These are phyloP conservation scores for Ailanthus altissimus DNA, from an alignment of 345 rosid species.

Conservation along the genomic window DNA sequence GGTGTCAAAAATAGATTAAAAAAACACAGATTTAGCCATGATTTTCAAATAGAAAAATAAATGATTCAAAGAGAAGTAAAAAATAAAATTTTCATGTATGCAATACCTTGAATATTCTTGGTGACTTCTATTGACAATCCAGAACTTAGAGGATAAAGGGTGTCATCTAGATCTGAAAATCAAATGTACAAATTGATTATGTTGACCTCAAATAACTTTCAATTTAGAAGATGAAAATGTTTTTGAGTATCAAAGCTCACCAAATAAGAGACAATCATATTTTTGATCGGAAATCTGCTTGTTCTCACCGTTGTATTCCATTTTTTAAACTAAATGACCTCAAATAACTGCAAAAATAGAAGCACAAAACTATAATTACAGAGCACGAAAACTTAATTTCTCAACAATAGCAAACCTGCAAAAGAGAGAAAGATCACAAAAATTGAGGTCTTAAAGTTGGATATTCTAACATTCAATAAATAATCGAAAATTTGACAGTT, in stretches of 20 bases:
- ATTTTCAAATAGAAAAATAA: constrained; percentile 13
- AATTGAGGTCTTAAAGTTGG: background rate
- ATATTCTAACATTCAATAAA: background rate
- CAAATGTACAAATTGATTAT: background rate
- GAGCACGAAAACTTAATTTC: background rate
- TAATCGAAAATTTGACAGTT: background rate
- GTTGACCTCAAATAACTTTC: background rate
- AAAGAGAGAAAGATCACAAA: background rate
- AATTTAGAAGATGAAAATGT: background rate
- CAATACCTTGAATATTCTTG: constrained; percentile 74
- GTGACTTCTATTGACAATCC: constrained; percentile 59
- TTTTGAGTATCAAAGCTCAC: constrained; percentile 27
- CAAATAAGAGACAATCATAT: constrained; percentile 59
- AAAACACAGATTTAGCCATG: background rate
- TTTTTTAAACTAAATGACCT: constrained; percentile 19
- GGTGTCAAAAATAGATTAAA: background rate
- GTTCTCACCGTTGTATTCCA: constrained; percentile 41
- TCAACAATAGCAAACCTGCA: background rate
- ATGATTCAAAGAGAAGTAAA: background rate
- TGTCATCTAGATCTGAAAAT: constrained; percentile 74
- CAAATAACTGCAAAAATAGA: background rate
- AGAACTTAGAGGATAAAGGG: constrained; percentile 75
- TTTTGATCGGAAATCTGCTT: constrained; percentile 27
- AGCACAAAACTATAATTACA: background rate
- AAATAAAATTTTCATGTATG: background rate